phyloP scores from a whole-genome alignment of 2,329 filamentous ascomycete species.

The Colletotrichum karsti region DNA sequence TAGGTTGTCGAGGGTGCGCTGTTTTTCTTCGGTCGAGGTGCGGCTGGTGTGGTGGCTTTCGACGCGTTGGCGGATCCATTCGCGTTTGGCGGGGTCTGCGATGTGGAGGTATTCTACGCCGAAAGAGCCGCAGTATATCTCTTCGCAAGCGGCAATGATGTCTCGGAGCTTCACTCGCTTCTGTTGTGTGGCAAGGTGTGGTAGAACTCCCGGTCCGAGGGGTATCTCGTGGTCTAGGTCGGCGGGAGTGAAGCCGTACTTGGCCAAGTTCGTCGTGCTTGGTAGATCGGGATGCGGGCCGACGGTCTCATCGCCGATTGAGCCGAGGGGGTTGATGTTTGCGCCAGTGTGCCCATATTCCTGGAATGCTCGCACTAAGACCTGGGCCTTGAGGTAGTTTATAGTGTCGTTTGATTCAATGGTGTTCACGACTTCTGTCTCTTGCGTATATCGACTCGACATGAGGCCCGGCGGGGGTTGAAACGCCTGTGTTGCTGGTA shows the following conservation, averaged over 20 bases:
- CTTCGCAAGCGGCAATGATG: slow-evolving; percentile 91
- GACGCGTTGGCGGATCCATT: slow-evolving; percentile 95
- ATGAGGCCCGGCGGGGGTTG: slow-evolving; percentile 93
- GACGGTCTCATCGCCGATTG: slow-evolving; percentile 85
- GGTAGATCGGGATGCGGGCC: slow-evolving; percentile 77
- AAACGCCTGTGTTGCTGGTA: slow-evolving; percentile 97
- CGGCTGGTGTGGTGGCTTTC: slow-evolving; percentile 94
- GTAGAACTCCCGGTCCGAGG: slow-evolving; percentile 92
- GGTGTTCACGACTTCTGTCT: slow-evolving; percentile 73
- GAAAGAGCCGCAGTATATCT: slow-evolving; percentile 94
- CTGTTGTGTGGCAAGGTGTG: slow-evolving; percentile 89
- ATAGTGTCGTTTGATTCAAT: slow-evolving; percentile 79
- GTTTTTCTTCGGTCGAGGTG: slow-evolving; percentile 97
- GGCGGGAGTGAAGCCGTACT: slow-evolving; percentile 94
- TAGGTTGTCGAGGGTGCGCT: slow-evolving; percentile 92
- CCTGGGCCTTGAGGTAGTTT: slow-evolving; percentile 97
- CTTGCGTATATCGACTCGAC: slow-evolving; percentile 77
- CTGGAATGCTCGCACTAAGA: slow-evolving; percentile 96
- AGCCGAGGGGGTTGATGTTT: slow-evolving; percentile 93
- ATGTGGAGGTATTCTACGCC: slow-evolving; percentile 99
- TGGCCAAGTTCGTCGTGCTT: slow-evolving; percentile 88
- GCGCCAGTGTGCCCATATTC: slow-evolving; percentile 97
- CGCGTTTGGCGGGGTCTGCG: slow-evolving; percentile 93
- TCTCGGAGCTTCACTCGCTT: slow-evolving; percentile 97
- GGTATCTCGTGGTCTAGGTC: slow-evolving; percentile 92